Evolutionary conservation across 1,139 yeast genomes (phyloP), one percentile per base, ranked within the genome.

Genomic region (Debaryomycetaceae sp.): DNA sequence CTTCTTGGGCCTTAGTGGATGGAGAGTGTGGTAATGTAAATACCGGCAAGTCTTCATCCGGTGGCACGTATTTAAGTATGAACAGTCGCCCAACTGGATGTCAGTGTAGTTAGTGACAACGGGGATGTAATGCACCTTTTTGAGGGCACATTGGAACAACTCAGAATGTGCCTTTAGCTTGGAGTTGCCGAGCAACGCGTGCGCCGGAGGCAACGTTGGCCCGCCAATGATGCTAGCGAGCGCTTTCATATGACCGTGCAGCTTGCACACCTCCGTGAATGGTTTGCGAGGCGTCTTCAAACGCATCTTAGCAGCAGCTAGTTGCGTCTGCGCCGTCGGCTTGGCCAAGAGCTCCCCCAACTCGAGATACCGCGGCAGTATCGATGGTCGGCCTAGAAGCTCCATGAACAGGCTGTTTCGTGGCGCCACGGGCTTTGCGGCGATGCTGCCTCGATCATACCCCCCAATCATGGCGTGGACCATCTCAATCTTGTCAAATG

Each of bases 1-100:
- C n/a, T 6, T 35, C 43, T 2, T 40, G 40, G 22, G 35, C 36
- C 18, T 37, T 44, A 35, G 30, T 28, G 9, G 7, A 16, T 26
- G 23, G 10, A 40, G 24, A 2, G 80, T 82, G 38, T 71, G 65
- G 52, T 88, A 89, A 56, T 89, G 97, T 27, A 85, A 66, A 51
- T 83, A 89, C 18, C 94, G 66, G 54, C 96, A 89, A 4, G 77
- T 64, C 41, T 75, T 78, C 55, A 83, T 73, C 53, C 88, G 86
- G 56, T 85, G 95, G 48, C 97, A 89, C 1, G 96, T 88, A 51
- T 89, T 96, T 40, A 89, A 65, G 48, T 89, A 89, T 4, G 96
- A 88, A 48, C 97, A 89, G 53, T 89, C 96, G 1, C 96, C 97
- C n/a, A 85, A 54, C 15, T 66, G 58, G 1, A 56, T 36, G 46